Evolutionary conservation across 192 early-diverging fungal genomes (phyloP), one percentile per base, ranked within the genome.

Genomic region (Lunasporangiospora selenospora): DNA sequence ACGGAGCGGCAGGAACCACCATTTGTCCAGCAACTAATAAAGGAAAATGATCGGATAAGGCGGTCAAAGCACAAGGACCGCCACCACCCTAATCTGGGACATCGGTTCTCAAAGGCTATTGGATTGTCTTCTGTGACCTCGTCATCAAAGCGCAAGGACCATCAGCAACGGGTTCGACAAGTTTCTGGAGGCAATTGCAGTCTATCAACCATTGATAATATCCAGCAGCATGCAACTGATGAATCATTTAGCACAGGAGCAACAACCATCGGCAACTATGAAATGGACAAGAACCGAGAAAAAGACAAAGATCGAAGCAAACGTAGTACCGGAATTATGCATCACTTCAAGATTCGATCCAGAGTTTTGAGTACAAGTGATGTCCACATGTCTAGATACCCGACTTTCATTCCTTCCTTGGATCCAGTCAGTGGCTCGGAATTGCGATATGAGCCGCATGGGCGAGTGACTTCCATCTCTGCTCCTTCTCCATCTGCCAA

Each of bases 81-180:
- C 15, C 19, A 43, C 4, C 58, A 59, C 3, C 21, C 52, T 4
- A 56, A 70, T 47, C 43, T 71, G 15, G 59, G 53, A 10, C 67
- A 45, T 16, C 44, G 51, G 18, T 37, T 71, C 16, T 71, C 59
- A 7, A 62, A 42, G 23, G 67, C 53, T 21, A 62, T 71, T 4
- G 59, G 59, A 12, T 16, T 67, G 7, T 44, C 56, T 1, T 54
- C 56, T n/a, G 33, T n/a, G n/a, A n/a, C n/a, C n/a, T n/a, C n/a
- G n/a, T n/a, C 19, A 3, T 53, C 18, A 19, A 33, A 27, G 48
- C 19, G 15, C 19, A 50, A 12, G 3, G 24, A 18, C 10, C n/a
- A 55, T 0, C 23, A 51, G 10, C 48, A 48, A 13, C n/a, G 31
- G 27, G 13, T 27, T 23, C 36, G 43, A 10, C 57, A 46, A 9